phyloP scores from a whole-genome alignment of 1,284 basidiomycete genomes.

The Ustilago trichophora region DNA sequence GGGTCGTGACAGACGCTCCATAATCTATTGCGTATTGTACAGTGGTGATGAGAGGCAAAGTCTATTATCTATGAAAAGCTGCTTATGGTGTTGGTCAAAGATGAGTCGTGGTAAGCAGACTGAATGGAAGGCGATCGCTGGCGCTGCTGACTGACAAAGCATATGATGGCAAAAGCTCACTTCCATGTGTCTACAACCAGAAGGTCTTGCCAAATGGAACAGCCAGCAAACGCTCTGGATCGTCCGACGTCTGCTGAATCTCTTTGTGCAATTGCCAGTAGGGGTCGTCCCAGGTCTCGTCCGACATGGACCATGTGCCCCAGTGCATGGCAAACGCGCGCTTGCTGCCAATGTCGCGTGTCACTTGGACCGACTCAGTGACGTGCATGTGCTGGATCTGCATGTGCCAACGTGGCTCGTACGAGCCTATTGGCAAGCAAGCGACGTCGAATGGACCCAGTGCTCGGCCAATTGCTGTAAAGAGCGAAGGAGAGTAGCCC shows the following conservation, averaged over 20 bases:
- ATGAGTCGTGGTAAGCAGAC: too few relatives aligned
- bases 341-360: constrained; percentile 52
- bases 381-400: constrained; percentile 57
- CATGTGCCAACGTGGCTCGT: constrained; percentile 57
- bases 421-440: constrained; percentile 69
- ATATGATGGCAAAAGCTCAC: too few relatives aligned
- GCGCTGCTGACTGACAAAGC: too few relatives aligned
- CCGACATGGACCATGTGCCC: constrained; percentile 70
- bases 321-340: constrained; percentile 68
- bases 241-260: constrained; percentile 17
- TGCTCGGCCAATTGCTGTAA: constrained; percentile 68
- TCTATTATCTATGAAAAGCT: too few relatives aligned
- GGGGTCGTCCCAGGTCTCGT: constrained; percentile 58
- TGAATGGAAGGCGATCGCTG: too few relatives aligned
- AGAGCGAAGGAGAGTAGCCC: constrained; percentile 68
- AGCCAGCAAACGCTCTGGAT: constrained; percentile 25
- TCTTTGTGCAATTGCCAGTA: constrained; percentile 40
- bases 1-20: too few relatives aligned
- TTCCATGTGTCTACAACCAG: too few relatives aligned
- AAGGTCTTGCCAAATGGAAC: constrained; percentile 52
- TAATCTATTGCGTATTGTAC: too few relatives aligned
- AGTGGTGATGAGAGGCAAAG: too few relatives aligned
- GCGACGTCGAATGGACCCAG: constrained; percentile 68
- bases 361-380: constrained; percentile 47
- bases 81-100: too few relatives aligned